Base-by-base conservation (phyloP, 2,329 filamentous ascomycete species). In the Botrytis byssoidea region DNA sequence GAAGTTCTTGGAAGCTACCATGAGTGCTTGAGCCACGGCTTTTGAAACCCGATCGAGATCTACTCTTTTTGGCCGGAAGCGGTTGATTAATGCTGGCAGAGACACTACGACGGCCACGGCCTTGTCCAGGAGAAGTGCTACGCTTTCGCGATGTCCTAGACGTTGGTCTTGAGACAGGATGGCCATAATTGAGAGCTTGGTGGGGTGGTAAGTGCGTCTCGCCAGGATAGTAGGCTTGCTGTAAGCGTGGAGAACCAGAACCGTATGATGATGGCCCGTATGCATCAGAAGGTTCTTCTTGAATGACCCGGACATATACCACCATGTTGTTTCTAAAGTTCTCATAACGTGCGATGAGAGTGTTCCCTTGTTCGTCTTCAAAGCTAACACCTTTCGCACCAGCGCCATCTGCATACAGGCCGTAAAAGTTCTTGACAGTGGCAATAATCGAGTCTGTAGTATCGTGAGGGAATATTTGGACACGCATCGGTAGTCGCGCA, bases 361-460 rank as follows among this genome's bases (percentile, higher is more conserved):
- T 97, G 80, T 93, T 95, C 80, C 93, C 94, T 79, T 92, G 86
- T 77, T 93, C 90, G 83, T 98, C 95, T 84, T 98, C 95, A 81
- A 99, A 98, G 84, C 94, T 97, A 81, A 99, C 92, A 77, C 96
- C 95, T 81, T 91, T 91, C 78, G 89, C 90, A 78, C 89, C 88
- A 76, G 84, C 84, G 51, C 87, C 86, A 75, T 89, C 91, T 77
- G 95, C 93, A 82, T 98, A 98, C 78, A 99, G 88, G 75, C 96
- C 96, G 82, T 97, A 98, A 85, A 98, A 98, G 86, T 98, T 98
- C 88, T 97, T 98, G 81, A 98, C 95, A 1, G 96, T 98, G 22
- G 94, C 96, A 77, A 98, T 93, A 84, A 99, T 99, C 51, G 95
- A 98, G 82, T 98, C 95, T 35, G 95, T 98, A 70, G 93, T 95